Base-by-base conservation (phyloP, 768 basidiomycete genomes). In the Xerocomellus dryophilus region DNA sequence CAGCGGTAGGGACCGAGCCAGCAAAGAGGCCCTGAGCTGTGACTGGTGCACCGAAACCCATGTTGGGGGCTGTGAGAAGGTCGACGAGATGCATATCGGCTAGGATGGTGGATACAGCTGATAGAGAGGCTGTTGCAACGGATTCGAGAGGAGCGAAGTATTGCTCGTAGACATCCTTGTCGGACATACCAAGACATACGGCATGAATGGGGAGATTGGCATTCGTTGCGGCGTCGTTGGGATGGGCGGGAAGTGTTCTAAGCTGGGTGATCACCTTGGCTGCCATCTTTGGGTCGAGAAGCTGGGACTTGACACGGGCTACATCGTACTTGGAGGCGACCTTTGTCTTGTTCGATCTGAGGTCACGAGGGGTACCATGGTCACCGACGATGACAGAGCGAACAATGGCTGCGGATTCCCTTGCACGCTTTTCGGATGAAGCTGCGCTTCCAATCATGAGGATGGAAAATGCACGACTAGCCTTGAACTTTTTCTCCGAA, bases 31-130 rank as follows among this genome's bases (percentile, higher is more conserved):
- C 90, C 9, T 75, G 66, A 2, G 79, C 83, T 58, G 82, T 76
- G n/a, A 77, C 86, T n/a, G 88, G 82, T 60, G 86, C 81, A 17
- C 88, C 90, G 2, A 91, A 69, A 14, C 90, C 90, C 55, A 89
- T 70, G 61, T 86, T 81, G 1, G 87, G 81, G 2, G 81, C 69
- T 0, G 68, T 71, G 32, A 93, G 56, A 23, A 93, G 72, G 64
- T 81, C 78, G 35, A 93, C 67, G 43, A 90, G 55, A 47, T 80
- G 79, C 66, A 91, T 73, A 35, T 84, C 80, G n/a, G 73, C 74
- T 52, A 93, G 74, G 38, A 81, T 67, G 1, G 71, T 64, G 10
- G 77, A 69, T 20, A 89, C 53, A 40, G 78, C 72, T 8, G 81
- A 75, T 27, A 85, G 23, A 9, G 85, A 75, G 7, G 81, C 77